These are phyloP conservation scores for Claviceps lovelessii DNA, from an alignment of 2,329 filamentous ascomycete species.

Conservation along the genomic window DNA sequence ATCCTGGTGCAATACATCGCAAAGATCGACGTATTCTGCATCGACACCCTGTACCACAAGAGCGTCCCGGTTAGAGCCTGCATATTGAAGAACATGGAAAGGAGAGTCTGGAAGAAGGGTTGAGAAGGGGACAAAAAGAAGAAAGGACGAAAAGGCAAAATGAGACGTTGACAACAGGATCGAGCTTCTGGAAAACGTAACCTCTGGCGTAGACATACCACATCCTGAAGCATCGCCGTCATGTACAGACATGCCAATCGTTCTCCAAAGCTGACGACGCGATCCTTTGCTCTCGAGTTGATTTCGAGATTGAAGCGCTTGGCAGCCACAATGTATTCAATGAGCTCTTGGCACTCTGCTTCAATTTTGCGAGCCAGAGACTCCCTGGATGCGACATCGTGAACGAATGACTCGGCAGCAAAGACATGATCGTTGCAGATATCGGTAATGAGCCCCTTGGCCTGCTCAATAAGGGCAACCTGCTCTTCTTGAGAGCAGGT, in stretches of 20 bases:
- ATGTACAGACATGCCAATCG: constrained; percentile 90
- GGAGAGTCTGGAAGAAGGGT: not conserved
- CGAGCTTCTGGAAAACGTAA: not conserved
- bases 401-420: constrained; percentile 52
- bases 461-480: constrained; percentile 43
- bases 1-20: constrained; percentile 62
- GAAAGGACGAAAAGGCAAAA: not conserved
- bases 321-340: constrained; percentile 54
- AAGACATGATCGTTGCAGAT: constrained; percentile 71
- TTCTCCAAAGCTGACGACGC: constrained; percentile 89
- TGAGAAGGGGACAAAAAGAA: not conserved
- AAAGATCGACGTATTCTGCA: constrained; percentile 80
- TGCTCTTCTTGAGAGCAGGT: constrained; percentile 39
- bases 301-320: constrained; percentile 59
- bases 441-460: constrained; percentile 60
- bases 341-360: constrained; percentile 64
- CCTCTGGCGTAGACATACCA: constrained; percentile 24
- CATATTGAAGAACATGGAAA: not conserved
- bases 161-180: not conserved
- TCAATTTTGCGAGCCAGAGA: constrained; percentile 53
- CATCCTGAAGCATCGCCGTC: constrained; percentile 67
- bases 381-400: constrained; percentile 39
- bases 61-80: constrained; percentile 13
- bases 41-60: constrained; percentile 46
- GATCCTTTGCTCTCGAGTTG: constrained; percentile 65